phyloP scores from a whole-genome alignment of 2,329 filamentous ascomycete species.

The Fusarium buharicum region DNA sequence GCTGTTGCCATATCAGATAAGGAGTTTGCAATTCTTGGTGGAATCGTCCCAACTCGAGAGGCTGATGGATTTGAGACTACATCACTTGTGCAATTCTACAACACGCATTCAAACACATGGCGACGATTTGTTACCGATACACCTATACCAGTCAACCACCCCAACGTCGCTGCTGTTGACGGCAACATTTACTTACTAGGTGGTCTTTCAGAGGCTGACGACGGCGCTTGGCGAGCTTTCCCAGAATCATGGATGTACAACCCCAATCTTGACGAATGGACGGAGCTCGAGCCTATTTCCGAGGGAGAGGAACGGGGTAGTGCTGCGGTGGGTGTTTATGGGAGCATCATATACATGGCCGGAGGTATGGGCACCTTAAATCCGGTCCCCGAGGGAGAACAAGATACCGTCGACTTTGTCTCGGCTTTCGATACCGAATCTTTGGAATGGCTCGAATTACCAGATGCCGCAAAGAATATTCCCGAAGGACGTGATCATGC shows the following conservation, averaged over 20 bases:
- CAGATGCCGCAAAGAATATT: slow-evolving; percentile 38
- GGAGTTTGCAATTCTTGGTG: slow-evolving; percentile 44
- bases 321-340: slow-evolving; percentile 48
- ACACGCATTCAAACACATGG: slow-evolving; percentile 48
- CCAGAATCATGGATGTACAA: slow-evolving; percentile 48
- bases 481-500: slow-evolving; percentile 53
- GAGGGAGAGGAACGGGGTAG: slow-evolving; percentile 46
- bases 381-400: slow-evolving; percentile 18
- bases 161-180: slow-evolving; percentile 51
- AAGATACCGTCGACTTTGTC: slow-evolving; percentile 47
- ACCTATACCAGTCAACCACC: slow-evolving; percentile 50
- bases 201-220: slow-evolving; percentile 44
- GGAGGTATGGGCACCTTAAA: slow-evolving; percentile 50
- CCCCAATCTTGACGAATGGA: slow-evolving; percentile 44
- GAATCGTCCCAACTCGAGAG: slow-evolving; percentile 37
- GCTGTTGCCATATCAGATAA: slow-evolving; percentile 39
- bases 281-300: slow-evolving; percentile 42
- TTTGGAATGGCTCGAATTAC: slow-evolving; percentile 45
- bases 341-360: slow-evolving; percentile 50
- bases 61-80: slow-evolving; percentile 36
- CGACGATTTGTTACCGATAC: slow-evolving; percentile 38
- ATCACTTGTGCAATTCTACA: slow-evolving; percentile 47
- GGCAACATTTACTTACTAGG: slow-evolving; percentile 55
- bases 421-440: slow-evolving; percentile 47
- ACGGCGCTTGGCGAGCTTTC: slow-evolving; percentile 44